Evolutionary conservation across 1,284 basidiomycete genomes (phyloP), one percentile per base, ranked within the genome.

Genomic region (Athelia psychrophila): DNA sequence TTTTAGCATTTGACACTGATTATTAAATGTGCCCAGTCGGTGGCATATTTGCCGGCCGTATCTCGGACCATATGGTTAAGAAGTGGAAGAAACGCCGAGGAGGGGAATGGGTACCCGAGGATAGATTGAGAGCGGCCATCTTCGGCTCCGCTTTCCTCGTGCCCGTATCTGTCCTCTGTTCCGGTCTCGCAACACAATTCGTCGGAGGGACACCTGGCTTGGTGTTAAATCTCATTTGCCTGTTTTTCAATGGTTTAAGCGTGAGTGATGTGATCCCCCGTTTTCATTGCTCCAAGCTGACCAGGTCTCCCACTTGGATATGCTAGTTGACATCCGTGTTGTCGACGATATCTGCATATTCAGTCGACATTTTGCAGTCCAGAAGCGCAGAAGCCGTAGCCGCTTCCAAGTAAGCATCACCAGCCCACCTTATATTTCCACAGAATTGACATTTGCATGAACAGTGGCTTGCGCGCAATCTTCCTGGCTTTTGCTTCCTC

Each of bases 351-450:
- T 59, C 66, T 2, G 64, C 73, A 3, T 75, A 76, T 49, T 54
- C 63, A 16, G 70, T 74, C 3, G 74, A 76, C 52, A 55, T 74
- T 9, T 54, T 74, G 58, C 72, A 71, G 46, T 60, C 64, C 3
- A 58, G 67, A 18, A 74, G 74, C 46, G 69, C 72, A 9, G 73
- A 75, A 56, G 59, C 61, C 20, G 58, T 70, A 52, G 73, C 72
- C 25, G 68, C 68, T 3, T 66, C 63, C 50, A 62, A 53, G 74
- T 74, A 32, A 44, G n/a, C 23, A 22, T 20, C 44, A 27, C 23
- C 9, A 12, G 19, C 16, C 22, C n/a, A 19, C 38, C n/a, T 20
- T 9, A 6, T 10, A 18, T 4, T 12, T 6, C 8, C 44, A 23
- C 12, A 27, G 9, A 24, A 5, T 18, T 46, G 27, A 30, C 27